Evolutionary conservation across 164 flowering plant genomes (phyloP).

Genomic region (Dillenia turbinata): DNA sequence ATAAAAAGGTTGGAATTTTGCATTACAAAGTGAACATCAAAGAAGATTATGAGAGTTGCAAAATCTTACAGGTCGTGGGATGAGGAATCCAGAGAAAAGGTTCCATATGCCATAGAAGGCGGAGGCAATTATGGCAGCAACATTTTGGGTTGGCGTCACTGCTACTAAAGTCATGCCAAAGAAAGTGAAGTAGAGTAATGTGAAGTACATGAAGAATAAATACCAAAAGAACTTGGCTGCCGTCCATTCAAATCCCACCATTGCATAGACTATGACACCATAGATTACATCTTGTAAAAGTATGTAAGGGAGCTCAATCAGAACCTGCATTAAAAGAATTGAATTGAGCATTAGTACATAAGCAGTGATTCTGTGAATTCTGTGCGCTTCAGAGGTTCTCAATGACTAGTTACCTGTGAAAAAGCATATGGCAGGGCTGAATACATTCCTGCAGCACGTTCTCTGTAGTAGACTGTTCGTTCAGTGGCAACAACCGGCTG

Average conservation of each 20-base stretch:
- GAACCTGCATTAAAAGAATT: constrained; percentile 5
- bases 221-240: constrained; percentile 37
- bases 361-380: not conserved
- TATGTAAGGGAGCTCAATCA: constrained; percentile 31
- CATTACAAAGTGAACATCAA: too few relatives aligned
- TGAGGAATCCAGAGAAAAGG: constrained; percentile 40
- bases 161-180: constrained; percentile 44
- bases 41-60: not conserved
- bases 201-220: constrained; percentile 32
- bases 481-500: constrained; percentile 33
- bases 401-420: constrained; percentile 20
- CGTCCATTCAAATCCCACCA: constrained; percentile 40
- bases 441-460: constrained; percentile 33
- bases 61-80: constrained; percentile 27
- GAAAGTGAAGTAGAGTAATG: constrained; percentile 39
- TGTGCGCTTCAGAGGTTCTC: not conserved
- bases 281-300: constrained; percentile 25
- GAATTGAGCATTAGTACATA: too few relatives aligned
- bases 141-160: constrained; percentile 29
- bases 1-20: too few relatives aligned
- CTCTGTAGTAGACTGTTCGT: constrained; percentile 31
- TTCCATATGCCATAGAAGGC: constrained; percentile 32
- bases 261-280: constrained; percentile 32
- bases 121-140: constrained; percentile 29
- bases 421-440: constrained; percentile 32